Evolutionary conservation across 176 grass and related monocot genomes (phyloP), one percentile per base, ranked within the genome.

Genomic region (Saccharum officinarum): DNA sequence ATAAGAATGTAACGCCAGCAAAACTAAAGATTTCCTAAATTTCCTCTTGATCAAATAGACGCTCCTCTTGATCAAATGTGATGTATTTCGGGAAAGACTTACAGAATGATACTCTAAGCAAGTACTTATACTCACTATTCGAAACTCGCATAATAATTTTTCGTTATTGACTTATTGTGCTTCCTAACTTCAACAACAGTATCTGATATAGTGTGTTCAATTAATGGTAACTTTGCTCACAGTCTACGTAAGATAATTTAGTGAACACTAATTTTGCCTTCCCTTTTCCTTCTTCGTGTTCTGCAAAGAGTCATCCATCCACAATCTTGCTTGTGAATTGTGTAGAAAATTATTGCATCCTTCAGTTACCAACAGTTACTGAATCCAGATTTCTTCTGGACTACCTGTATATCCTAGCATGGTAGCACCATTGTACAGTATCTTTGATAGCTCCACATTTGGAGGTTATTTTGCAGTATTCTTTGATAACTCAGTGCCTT

Each of bases 61-160:
- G n/a, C n/a, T n/a, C n/a, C n/a, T n/a, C n/a, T n/a, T n/a, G n/a
- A n/a, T n/a, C n/a, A n/a, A n/a, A n/a, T n/a, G n/a, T n/a, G n/a
- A n/a, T n/a, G n/a, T n/a, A 68, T 78, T 74, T 83, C n/a, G 50
- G 68, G 74, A 87, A 67, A 75, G 74, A 49, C 59, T 26, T 61
- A 61, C n/a, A 14, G 2, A 65, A 44, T 41, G 76, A 22, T 44
- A 36, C 59, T 71, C 17, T 31, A 11, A 4, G 6, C 13, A 68
- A 87, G 14, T 80, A 6, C n/a, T 79, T 84, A 3, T 38, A 25
- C 30, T 61, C 65, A 10, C 37, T 78, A 8, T 57, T 66, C 18
- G 15, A 67, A 73, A 23, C 11, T 25, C 38, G 10, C 2, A 42
- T 5, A 83, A 80, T 50, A 79, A 9, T 33, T 84, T 17, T 70